A percentile compares a stretch with the other conserved stretches of the same genome.
These are phyloP conservation scores for Groenewaldozyma auringiensis DNA, from an alignment of 1,139 yeast species.

Conservation along the genomic window DNA sequence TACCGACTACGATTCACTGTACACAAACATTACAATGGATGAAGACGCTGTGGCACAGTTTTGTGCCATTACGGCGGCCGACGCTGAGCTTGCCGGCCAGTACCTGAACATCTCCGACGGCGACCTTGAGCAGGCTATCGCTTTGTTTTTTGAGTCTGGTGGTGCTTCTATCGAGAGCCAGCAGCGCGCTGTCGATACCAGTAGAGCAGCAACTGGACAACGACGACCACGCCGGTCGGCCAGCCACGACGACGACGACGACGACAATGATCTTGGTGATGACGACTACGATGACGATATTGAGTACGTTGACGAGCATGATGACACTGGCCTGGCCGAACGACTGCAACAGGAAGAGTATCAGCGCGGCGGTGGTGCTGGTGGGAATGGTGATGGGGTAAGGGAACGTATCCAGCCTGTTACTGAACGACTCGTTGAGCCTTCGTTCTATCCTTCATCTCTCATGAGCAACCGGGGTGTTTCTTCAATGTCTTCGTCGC, in stretches of 20 bases:
- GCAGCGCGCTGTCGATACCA: constrained; percentile 12
- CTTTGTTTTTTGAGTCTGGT: constrained; percentile 74
- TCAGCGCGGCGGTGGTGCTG: constrained; percentile 10
- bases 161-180: constrained; percentile 35
- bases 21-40: constrained; percentile 15
- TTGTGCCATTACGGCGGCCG: constrained; percentile 78
- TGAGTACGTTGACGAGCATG: constrained; percentile 5
- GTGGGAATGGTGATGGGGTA: constrained; percentile 44
- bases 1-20: no score
- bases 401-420: constrained; percentile 74
- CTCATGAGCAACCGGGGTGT: constrained; percentile 3
- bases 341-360: constrained; percentile 13
- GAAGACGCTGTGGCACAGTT: constrained; percentile 61
- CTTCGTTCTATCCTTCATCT: constrained; percentile 14
- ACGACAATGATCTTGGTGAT: constrained; percentile 16
- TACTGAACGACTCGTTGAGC: constrained; percentile 69
- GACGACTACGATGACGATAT: constrained; percentile 1
- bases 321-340: constrained; percentile 10
- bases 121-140: constrained; percentile 77
- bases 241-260: not conserved
- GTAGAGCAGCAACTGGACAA: constrained; percentile 2
- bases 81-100: constrained; percentile 61
- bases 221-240: constrained; percentile 6
- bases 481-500: not conserved
- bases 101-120: constrained; percentile 75